phyloP scores from a whole-genome alignment of 2,329 filamentous ascomycete genomes.

The Stachybotrys elegans region DNA sequence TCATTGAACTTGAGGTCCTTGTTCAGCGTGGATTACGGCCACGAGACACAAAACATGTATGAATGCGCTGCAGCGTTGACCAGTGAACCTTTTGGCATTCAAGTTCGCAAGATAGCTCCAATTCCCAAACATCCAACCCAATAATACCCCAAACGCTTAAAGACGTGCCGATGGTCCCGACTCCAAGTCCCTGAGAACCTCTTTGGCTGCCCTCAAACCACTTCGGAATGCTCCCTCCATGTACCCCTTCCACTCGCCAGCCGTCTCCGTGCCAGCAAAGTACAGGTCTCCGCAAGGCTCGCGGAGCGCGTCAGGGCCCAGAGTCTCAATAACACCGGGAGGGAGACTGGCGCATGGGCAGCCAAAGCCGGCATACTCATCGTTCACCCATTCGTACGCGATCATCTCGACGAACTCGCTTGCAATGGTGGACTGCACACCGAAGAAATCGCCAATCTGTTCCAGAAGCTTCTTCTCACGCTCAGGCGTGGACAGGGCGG shows the following conservation, averaged over 20 bases:
- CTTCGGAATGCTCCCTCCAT: conserved; percentile 18
- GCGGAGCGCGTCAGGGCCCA: conserved; percentile 26
- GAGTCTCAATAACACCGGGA: conserved; percentile 31
- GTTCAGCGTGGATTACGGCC: too few species aligned
- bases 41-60: too few species aligned
- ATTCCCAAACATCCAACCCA: too few species aligned
- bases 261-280: conserved; percentile 19
- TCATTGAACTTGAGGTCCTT: too few species aligned
- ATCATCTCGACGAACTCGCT: conserved; percentile 28
- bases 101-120: too few species aligned
- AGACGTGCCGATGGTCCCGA: too few species aligned
- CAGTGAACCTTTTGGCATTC: too few species aligned
- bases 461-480: conserved; percentile 16
- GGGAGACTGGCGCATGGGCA: conserved; percentile 31
- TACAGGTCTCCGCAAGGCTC: conserved; percentile 16
- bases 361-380: conserved; percentile 31
- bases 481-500: conserved; percentile 12
- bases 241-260: conserved; percentile 19
- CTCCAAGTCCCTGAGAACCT: conserved; percentile 7
- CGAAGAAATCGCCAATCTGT: conserved; percentile 21
- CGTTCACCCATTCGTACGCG: conserved; percentile 30
- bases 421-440: too few species aligned
- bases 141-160: too few species aligned
- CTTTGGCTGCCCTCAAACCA: conserved; percentile 14
- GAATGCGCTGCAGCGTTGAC: too few species aligned